Evolutionary conservation across 23 red algal genomes (phyloP), one percentile per base, ranked within the genome.

Genomic region (Gracilaria gracilis): DNA sequence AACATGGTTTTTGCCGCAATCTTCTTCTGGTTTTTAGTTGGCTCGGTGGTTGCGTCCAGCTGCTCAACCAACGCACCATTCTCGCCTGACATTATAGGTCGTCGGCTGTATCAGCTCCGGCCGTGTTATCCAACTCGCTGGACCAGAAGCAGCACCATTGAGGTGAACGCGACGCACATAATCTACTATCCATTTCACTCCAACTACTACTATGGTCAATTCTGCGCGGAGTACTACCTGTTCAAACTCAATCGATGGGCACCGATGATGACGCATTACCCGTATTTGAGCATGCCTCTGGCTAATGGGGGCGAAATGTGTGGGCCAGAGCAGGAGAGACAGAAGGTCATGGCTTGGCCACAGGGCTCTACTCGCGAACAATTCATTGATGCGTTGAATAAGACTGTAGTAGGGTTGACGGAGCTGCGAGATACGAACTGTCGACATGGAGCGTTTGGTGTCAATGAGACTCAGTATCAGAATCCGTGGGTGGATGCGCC

Each of bases 1-100:
- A 58, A 19, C 14, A 58, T 58, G 55, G 3, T 58, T 58, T 4
- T 58, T 58, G 4, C 55, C 3, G 4, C 23, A 58, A 58, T 58
- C 55, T 58, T 58, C 17, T 58, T 58, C 55, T 58, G 55, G 55
- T 58, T 58, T 58, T n/a, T 58, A 20, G 17, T 58, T 58, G 55
- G 55, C 21, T 58, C 61, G 25, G 61, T 33, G 24, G 20, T 27
- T 1, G 61, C 61, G 8, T 29, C 61, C 24, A 33, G n/a, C n/a
- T 65, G 61, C 25, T 24, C 61, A 11, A 11, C 28, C 61, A 32
- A 65, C 1, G 8, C 28, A 11, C 61, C 61, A 65, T 65, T 29
- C 24, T 29, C 61, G 1, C n/a, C n/a, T n/a, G n/a, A n/a, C n/a
- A n/a, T n/a, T n/a, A n/a, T n/a, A n/a, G n/a, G n/a, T n/a, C n/a